Base-by-base conservation (phyloP, 176 grass and related monocot genomes). In the Avena insularis region DNA sequence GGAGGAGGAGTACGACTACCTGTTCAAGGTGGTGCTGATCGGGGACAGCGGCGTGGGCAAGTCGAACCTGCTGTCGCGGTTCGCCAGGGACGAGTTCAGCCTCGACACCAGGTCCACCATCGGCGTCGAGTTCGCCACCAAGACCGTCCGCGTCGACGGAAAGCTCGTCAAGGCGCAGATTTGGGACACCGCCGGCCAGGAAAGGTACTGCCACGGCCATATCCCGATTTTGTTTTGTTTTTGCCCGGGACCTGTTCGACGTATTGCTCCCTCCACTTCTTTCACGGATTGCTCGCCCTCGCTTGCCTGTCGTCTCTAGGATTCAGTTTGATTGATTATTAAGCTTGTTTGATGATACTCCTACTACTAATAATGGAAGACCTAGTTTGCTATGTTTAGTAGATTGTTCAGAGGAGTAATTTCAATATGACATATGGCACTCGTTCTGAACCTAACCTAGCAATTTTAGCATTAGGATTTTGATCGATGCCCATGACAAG, bases 151-250 rank as follows among this genome's bases (percentile, higher is more conserved):
- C 83, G 86, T 92, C 75, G 90, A 90, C 53, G 90, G 67, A 36
- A 90, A 90, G 93, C 90, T 92, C 80, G 88, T 95, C 88, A 95
- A 95, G 88, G 90, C 86, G 69, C 90, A 95, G 88, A 95, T 95
- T 78, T 95, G 93, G 93, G 93, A 95, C 88, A 95, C 93, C 86
- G 90, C 90, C 56, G 93, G 90, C 2, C 93, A 95, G 61, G 93
- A 95, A 36, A 95, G 93, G 93, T 95, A 64, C 46, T 9, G 46
- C 46, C 46, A 43, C 40, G 0, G 20, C 56, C 7, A 47, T 1
- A 8, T 8, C 4, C 11, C 40, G 3, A n/a, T 36, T 8, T 3
- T 6, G 1, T 75, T 2, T 53, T 75, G 67, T 43, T 43, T 43
- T 43, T 11, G 12, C 68, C 7, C 6, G 29, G 49, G 2, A 75